These are phyloP conservation scores for Agastache rugosa DNA, from an alignment of 257 asterid species.

Conservation along the genomic window DNA sequence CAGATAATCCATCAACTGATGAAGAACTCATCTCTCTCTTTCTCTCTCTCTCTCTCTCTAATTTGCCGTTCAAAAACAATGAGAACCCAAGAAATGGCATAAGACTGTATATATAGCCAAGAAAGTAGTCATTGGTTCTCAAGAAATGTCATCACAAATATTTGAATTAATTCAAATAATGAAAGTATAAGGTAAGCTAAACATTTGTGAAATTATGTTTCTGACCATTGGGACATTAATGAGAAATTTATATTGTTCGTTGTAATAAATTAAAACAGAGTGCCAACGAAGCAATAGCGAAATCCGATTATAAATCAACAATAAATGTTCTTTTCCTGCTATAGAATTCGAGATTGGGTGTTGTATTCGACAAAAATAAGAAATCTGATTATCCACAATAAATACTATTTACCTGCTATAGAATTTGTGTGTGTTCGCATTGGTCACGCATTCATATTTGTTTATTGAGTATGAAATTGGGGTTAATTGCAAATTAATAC, in stretches of 20 bases:
- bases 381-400: conserved; percentile 5
- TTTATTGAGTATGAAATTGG: too few relatives aligned
- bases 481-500: too few relatives aligned
- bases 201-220: neutral
- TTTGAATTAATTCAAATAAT: conserved; percentile 1
- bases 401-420: conserved; percentile 7
- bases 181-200: neutral
- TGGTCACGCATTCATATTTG: too few relatives aligned
- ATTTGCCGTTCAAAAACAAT: neutral
- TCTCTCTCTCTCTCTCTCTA: neutral
- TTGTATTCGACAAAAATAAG: neutral
- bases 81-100: neutral
- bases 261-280: neutral
- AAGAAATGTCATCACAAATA: neutral
- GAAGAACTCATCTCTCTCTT: conserved; percentile 13
- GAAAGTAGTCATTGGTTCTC: neutral
- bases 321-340: neutral
- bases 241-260: neutral
- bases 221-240: neutral
- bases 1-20: neutral
- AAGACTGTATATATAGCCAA: neutral
- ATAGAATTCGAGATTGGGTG: neutral
- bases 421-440: neutral
- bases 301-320: neutral
- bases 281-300: neutral